Base-by-base conservation (phyloP, 805 yeast genomes). In the Ogataea parapolymorpha region DNA sequence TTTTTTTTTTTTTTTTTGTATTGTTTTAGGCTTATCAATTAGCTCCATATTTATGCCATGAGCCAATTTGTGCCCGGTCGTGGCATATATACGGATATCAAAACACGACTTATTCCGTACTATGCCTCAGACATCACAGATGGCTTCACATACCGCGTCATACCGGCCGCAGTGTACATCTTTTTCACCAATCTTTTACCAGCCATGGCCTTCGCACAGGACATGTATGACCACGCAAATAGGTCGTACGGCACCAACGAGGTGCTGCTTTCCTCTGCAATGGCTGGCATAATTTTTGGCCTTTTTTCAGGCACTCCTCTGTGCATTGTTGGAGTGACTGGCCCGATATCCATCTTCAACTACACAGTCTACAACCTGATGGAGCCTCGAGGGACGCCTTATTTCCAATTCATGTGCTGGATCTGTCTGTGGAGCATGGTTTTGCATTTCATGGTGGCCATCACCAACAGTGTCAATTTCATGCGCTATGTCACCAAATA, bases 391-490 rank as follows among this genome's bases (percentile, higher is more conserved):
- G 73, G 71, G 7, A 66, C 74, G 1, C 61, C 63, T 2, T 89
- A 76, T 59, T 89, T 91, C 64, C 88, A 90, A 13, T 91, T 91
- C 61, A 90, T 93, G 96, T 82, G 91, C 58, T 93, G 98, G 98
- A 70, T 91, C 24, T 86, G 89, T 54, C 69, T 93, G 5, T 91
- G 99, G 99, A 74, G 87, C 4, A 82, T 84, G 86, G 71, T 80
- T 10, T 72, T 86, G 66, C 98, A 93, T 64, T 66, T 86, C 18
- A 44, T 80, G 1, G 68, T 91, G 27, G 90, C 96, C 0, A 46
- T 83, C 3, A 64, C 75, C 38, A 91, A 91, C 60, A 66, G 77
- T 47, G 85, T 86, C 23, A 70, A 78, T 39, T 78, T 76, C 35
- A 68, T 88, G 65, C 76, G 77, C 48, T 80, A 75, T 51, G 85